phyloP scores from a whole-genome alignment of 1,284 basidiomycete genomes.

The Ustilago xerochloae region DNA sequence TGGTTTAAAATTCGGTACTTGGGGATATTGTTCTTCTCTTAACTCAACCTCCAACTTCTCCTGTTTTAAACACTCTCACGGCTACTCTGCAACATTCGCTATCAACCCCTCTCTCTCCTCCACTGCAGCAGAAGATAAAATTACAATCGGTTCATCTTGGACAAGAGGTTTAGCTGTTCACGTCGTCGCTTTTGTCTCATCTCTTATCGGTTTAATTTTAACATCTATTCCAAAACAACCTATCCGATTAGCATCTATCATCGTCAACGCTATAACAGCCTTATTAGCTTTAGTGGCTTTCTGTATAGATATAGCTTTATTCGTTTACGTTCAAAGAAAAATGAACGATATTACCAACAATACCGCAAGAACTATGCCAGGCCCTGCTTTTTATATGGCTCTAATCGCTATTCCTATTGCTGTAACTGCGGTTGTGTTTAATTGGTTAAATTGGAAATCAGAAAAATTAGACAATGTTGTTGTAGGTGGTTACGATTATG shows the following conservation, averaged over 20 bases:
- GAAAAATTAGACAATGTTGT: conserved; percentile 16
- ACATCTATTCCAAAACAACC: conserved; percentile 30
- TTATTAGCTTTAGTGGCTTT: conserved; percentile 31
- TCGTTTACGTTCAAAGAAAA: conserved; percentile 33
- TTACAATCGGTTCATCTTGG: conserved; percentile 37
- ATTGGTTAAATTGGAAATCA: conserved; percentile 20
- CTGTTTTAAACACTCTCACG: conserved; percentile 43
- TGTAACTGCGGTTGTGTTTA: conserved; percentile 5
- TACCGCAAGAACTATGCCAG: conserved; percentile 12
- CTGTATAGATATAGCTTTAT: conserved; percentile 39
- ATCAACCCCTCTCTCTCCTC: conserved; percentile 15
- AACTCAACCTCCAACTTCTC: conserved; percentile 17
- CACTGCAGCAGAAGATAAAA: conserved; percentile 12
- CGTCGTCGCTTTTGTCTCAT: conserved; percentile 40
- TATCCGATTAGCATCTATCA: conserved; percentile 15
- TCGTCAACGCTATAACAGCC: conserved; percentile 15
- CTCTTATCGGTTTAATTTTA: conserved; percentile 27
- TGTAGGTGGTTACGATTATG: conserved; percentile 23
- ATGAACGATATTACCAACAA: conserved; percentile 12
- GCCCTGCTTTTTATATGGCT: conserved; percentile 44
- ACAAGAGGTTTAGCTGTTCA: conserved; percentile 48
- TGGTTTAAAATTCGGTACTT: conserved; percentile 30
- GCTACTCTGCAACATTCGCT: conserved; percentile 35
- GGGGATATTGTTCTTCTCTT: conserved; percentile 47
- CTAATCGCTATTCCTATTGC: conserved; percentile 35